Percentiles rank a stretch among this genome's conserved stretches.
Conservation (phyloP, 108 stramenopile species). For the Conticribra guillardii region DNA sequence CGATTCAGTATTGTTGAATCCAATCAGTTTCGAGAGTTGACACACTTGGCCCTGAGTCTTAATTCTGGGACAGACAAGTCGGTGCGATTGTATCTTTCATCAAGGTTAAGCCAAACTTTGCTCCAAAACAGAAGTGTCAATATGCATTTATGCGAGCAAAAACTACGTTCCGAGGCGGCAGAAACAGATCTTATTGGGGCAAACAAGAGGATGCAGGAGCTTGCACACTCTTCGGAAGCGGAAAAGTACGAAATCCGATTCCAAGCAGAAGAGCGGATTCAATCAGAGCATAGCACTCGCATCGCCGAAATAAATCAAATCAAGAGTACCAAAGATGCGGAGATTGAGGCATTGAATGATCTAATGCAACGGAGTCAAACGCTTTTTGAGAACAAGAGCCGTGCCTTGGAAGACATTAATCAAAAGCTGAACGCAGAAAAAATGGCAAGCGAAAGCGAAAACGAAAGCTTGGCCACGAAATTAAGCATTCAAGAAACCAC, state of each 20-base stretch:
- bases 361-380: conserved; percentile 18
- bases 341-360: conserved; percentile 44
- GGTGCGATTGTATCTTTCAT: conserved; percentile 50
- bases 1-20: conserved; percentile 58
- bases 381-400: conserved; percentile 36
- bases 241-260: conserved; percentile 37
- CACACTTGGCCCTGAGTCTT: conserved; percentile 49
- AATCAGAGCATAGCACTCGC: conserved; percentile 27
- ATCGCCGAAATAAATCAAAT: conserved; percentile 36
- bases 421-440: conserved; percentile 37
- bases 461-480: conserved; percentile 33
- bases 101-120: conserved; percentile 44
- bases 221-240: conserved; percentile 30
- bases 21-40: conserved; percentile 58
- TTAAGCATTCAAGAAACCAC: conserved; percentile 43
- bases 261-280: conserved; percentile 42
- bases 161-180: conserved; percentile 31
- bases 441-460: conserved; percentile 29
- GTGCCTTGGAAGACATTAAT: conserved; percentile 38
- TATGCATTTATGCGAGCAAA: conserved; percentile 21
- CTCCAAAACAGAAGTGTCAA: conserved; percentile 21
- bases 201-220: conserved; percentile 34
- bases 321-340: conserved; percentile 38
- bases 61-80: conserved; percentile 53
- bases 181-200: conserved; percentile 34